Evolutionary conservation across 192 early-diverging fungal genomes (phyloP).

Genomic region (Backusella mclennaniae): DNA sequence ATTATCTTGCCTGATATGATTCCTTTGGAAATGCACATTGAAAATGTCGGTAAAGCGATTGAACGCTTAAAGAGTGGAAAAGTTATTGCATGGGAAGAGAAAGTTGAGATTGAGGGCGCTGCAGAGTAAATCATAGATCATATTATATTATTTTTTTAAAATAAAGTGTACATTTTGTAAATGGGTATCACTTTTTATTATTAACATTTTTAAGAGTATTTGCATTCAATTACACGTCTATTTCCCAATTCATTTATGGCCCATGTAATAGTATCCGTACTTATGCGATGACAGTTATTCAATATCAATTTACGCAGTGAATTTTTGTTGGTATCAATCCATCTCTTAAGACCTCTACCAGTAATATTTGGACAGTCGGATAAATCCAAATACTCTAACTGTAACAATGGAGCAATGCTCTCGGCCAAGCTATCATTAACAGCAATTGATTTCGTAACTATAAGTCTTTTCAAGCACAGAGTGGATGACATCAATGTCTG

Average conservation of each 20-base stretch:
- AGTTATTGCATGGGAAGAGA: constrained; percentile 22
- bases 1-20: constrained; percentile 30
- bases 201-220: neutral
- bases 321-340: neutral
- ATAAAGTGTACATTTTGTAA: neutral
- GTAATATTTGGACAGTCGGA: constrained; percentile 8
- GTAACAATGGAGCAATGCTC: neutral
- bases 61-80: constrained; percentile 36
- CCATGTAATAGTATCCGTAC: neutral
- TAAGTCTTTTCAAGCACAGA: neutral
- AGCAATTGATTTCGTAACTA: neutral
- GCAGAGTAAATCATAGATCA: neutral
- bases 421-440: neutral
- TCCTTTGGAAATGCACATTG: constrained; percentile 41
- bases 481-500: neutral
- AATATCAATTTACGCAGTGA: neutral
- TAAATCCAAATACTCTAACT: constrained; percentile 1
- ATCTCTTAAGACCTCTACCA: neutral
- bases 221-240: neutral
- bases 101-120: neutral
- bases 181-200: neutral
- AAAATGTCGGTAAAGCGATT: constrained; percentile 41
- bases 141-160: neutral
- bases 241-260: neutral
- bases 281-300: constrained; percentile 2